Percentiles rank a stretch among this genome's conserved stretches.
Conservation (phyloP, 164 flowering plant species). For the Chimonanthus praecox region DNA sequence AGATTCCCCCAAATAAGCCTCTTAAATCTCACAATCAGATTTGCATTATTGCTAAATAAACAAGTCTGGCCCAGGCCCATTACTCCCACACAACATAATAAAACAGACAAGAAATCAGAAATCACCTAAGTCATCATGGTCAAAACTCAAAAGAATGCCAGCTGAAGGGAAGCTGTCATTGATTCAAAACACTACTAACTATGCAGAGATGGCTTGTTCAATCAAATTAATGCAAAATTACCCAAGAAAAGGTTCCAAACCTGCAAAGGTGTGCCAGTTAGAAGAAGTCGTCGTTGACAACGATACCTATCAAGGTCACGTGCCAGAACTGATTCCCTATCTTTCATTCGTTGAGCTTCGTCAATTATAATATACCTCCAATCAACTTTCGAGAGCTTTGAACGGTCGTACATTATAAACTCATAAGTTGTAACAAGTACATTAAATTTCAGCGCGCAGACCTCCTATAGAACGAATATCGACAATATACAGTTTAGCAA, state of each 20-base stretch:
- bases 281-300: slow-evolving; percentile 90
- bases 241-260: slow-evolving; percentile 27
- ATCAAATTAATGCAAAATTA: no score
- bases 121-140: no score
- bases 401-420: slow-evolving; percentile 94
- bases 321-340: slow-evolving; percentile 94
- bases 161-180: no score
- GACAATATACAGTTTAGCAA: slow-evolving; percentile 9
- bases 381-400: slow-evolving; percentile 90
- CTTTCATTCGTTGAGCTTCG: slow-evolving; percentile 99
- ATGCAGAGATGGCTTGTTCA: no score
- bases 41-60: no score
- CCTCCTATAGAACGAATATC: slow-evolving; percentile 54
- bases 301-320: slow-evolving; percentile 99
- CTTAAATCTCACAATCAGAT: no score
- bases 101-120: no score
- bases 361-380: slow-evolving; percentile 99
- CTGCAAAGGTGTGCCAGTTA: slow-evolving; percentile 98
- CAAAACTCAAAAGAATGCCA: no score
- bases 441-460: slow-evolving; percentile 88
- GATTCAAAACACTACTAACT: no score
- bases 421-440: slow-evolving; percentile 98
- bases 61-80: no score
- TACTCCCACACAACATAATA: no score
- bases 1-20: no score